phyloP scores from a whole-genome alignment of 208 protist genomes.

The Leptomonas pyrrhocoris region DNA sequence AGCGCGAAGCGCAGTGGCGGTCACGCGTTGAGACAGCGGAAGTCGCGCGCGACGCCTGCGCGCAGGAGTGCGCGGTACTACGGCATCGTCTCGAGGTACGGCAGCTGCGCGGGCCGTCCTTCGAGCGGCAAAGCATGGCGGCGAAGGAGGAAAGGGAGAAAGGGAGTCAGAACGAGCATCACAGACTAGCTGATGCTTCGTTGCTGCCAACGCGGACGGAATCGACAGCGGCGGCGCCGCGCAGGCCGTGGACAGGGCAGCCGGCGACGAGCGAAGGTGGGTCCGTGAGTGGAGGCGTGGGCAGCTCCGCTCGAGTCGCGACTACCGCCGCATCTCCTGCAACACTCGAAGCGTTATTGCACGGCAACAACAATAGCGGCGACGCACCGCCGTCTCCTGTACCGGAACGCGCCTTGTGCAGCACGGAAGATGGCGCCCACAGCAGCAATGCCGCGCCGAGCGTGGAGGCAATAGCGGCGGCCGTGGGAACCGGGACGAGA shows the following conservation, averaged over 20 bases:
- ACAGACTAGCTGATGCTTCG: not conserved
- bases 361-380: too few species aligned
- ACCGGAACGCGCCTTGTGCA: too few species aligned
- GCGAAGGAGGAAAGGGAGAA: not conserved
- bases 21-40: not conserved
- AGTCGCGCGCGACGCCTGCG: slow-evolving; percentile 11
- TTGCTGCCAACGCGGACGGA: not conserved
- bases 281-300: too few species aligned
- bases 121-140: not conserved
- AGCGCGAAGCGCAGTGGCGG: slow-evolving; percentile 16
- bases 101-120: not conserved
- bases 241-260: not conserved
- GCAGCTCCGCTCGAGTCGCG: not conserved
- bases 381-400: too few species aligned
- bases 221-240: not conserved
- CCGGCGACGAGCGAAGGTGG: too few species aligned
- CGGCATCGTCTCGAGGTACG: slow-evolving; percentile 9
- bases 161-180: not conserved
- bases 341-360: not conserved
- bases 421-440: not conserved
- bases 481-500: not conserved
- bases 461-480: not conserved
- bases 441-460: not conserved
- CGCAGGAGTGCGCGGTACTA: slow-evolving; percentile 15
- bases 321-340: not conserved